Evolutionary conservation across 805 yeast genomes (phyloP).

Genomic region (Kodamaea hsintzibuensis): DNA sequence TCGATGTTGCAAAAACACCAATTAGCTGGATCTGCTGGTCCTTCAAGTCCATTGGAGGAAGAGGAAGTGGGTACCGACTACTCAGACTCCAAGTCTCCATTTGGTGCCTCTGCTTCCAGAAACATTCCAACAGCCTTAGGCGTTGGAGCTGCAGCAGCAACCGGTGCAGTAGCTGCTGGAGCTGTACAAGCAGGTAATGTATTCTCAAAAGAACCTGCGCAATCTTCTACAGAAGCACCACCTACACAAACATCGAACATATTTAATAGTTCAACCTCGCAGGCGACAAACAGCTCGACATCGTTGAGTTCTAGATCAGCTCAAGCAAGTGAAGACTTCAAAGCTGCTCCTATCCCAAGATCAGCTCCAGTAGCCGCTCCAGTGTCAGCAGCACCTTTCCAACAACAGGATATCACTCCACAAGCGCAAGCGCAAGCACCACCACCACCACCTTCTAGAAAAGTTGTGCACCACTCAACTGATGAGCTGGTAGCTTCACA

Average conservation of each 20-base stretch:
- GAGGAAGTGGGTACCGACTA: background rate
- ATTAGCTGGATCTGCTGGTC: constrained; percentile 17
- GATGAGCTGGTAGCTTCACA: constrained; percentile 21
- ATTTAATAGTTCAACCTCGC: background rate
- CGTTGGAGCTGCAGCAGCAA: constrained; percentile 1
- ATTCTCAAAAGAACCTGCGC: background rate
- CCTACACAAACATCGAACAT: background rate
- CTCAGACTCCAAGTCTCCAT: constrained; percentile 4
- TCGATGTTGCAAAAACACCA: constrained; percentile 38
- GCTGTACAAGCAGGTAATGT: background rate
- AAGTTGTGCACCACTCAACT: constrained; percentile 34
- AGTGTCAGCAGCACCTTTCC: background rate
- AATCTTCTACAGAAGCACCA: background rate
- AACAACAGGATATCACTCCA: constrained; percentile 8
- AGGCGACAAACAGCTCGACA: background rate
- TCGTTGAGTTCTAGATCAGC: background rate
- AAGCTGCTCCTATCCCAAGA: background rate
- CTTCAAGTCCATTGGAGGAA: constrained; percentile 2
- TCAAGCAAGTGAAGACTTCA: background rate
- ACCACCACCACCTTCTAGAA: constrained; percentile 60
- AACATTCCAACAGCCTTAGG: background rate
- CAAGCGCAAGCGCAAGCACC: constrained; percentile 27
- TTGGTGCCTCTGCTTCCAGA: background rate
- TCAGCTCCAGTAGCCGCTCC: background rate
- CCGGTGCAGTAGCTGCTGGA: constrained; percentile 6